Base-by-base conservation (phyloP, 208 protist species). In the Leishmania arabica region DNA sequence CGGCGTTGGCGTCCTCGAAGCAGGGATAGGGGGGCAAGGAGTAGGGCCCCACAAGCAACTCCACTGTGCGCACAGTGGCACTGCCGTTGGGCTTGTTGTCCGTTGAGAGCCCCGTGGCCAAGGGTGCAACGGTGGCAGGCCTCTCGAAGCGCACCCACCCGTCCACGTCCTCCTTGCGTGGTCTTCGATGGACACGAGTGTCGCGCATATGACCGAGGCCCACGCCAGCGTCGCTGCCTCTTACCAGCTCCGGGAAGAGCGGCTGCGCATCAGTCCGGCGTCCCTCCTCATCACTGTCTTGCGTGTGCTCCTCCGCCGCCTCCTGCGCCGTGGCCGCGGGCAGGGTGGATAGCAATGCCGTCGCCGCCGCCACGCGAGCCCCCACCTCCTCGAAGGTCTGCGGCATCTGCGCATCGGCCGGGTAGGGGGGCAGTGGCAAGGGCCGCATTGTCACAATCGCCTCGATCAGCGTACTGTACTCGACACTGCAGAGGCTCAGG, bases 231-330 rank as follows among this genome's bases (percentile, higher is more conserved):
- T 76, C 17, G 31, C 34, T 45, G 53, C 47, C 84, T 31, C 75
- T 69, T 3, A 82, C 77, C 11, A 84, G 37, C 11, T 91, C 89
- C 1, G 85, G 76, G 66, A 95, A 95, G 54, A 95, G 89, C 17
- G 88, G 91, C 49, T 89, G 84, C 42, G 89, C 86, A 56, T 95
- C 88, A 11, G 88, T 95, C 42, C 75, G 83, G 31, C 91, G 85
- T 1, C 88, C 91, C 34, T 82, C 74, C 54, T 53, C 15, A 1
- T 66, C 75, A 1, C 37, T 64, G 31, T 56, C 69, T n/a, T 49
- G 51, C 68, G 47, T 40, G 17, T 1, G 37, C 11, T n/a, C 49
- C 9, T 80, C 47, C 64, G 31, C 42, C 66, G 34, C 54, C 64
- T 74, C 56, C 68, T 82, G 24, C 3, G 72, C 64, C 40, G 66